Evolutionary conservation across 1,139 yeast genomes (phyloP).

Genomic region (Taphrina populina): DNA sequence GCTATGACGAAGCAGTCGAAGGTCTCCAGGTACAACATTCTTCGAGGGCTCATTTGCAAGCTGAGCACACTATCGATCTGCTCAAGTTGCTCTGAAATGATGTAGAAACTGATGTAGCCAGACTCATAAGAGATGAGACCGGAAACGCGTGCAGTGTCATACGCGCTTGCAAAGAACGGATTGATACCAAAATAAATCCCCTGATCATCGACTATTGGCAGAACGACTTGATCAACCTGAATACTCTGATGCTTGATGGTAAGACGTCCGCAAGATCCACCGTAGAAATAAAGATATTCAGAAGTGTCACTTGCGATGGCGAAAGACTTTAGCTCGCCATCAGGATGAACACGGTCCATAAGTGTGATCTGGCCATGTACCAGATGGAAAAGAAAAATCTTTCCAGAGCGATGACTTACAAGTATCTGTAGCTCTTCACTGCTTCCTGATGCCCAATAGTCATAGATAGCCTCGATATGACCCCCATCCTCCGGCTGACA

Average conservation of each 20-base stretch:
- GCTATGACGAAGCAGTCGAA: slow-evolving; percentile 7
- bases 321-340: background rate
- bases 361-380: background rate
- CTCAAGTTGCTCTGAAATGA: background rate
- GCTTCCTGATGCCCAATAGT: no score
- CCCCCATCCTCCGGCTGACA: background rate
- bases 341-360: no score
- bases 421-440: background rate
- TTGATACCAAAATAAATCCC: background rate
- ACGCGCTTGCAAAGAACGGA: slow-evolving; percentile 1
- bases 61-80: background rate
- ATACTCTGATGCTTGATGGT: background rate
- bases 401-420: background rate
- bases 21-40: background rate
- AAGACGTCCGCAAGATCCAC: background rate
- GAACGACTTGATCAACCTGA: background rate
- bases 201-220: background rate
- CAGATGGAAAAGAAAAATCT: background rate
- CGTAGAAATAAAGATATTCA: background rate
- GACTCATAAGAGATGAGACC: slow-evolving; percentile 2
- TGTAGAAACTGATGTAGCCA: slow-evolving; percentile 6
- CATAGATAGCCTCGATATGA: background rate
- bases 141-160: background rate
- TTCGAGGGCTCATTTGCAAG: slow-evolving; percentile 10
- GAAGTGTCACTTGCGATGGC: background rate